A percentile compares a stretch with the other conserved stretches of the same genome.
Evolutionary conservation across 495 filamentous ascomycete species (phyloP).

Genomic region (Podospora pseudopauciseta): DNA sequence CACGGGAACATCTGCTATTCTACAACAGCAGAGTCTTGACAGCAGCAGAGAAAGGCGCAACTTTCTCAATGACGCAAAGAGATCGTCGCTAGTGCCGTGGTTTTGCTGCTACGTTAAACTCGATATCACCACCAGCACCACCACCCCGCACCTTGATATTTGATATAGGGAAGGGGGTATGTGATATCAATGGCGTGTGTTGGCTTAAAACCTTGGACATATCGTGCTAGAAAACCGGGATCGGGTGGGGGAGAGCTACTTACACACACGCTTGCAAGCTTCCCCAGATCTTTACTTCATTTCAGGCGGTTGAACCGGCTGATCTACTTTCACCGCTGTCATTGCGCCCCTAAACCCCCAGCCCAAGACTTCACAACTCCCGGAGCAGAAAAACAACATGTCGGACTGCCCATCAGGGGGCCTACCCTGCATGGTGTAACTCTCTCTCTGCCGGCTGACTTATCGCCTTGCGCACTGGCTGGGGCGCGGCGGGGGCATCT

Average conservation of each 20-base stretch:
- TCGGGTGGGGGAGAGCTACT: background rate
- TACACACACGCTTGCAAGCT: background rate
- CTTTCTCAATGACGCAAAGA: conserved; percentile 8
- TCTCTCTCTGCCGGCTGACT: conserved; percentile 3
- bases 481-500: conserved; percentile 1
- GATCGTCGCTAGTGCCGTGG: background rate
- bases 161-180: background rate
- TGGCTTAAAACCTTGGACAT: background rate
- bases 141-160: background rate
- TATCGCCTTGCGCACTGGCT: background rate
- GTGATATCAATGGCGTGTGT: background rate
- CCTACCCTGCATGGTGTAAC: background rate
- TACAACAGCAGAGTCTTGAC: background rate
- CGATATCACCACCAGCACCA: background rate
- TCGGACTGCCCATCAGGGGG: background rate
- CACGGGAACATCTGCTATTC: conserved; percentile 13
- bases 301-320: conserved; percentile 11
- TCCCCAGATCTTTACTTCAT: conserved; percentile 8
- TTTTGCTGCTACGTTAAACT: background rate
- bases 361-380: background rate
- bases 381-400: background rate
- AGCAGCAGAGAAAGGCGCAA: background rate
- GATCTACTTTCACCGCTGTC: conserved; percentile 3
- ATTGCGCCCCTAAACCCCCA: background rate
- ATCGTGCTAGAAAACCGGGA: conserved; percentile 5